These are phyloP conservation scores for Bipolaris sorokiniana DNA, from an alignment of 2,329 filamentous ascomycete species.

Conservation along the genomic window DNA sequence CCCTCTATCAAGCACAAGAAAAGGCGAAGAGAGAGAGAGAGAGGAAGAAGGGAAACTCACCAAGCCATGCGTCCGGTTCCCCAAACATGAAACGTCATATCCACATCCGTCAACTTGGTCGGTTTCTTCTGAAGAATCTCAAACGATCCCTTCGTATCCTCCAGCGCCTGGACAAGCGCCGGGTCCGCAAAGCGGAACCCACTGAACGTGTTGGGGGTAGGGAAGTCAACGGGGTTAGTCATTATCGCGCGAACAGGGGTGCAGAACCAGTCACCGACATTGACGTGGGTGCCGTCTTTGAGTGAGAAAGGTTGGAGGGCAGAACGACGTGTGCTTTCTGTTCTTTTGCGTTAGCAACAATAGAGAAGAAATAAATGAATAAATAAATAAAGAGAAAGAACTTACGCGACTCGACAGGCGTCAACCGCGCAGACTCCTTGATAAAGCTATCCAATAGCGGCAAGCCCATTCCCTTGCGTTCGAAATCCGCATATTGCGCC, in stretches of 20 bases:
- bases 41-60: conserved; percentile 6
- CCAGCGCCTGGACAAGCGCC: conserved; percentile 6
- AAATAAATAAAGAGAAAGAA: background rate
- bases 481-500: conserved; percentile 21
- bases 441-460: conserved; percentile 33
- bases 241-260: conserved; percentile 27
- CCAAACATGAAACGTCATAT: conserved; percentile 25
- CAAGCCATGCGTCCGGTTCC: conserved; percentile 27
- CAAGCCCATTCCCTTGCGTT: conserved; percentile 17
- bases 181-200: conserved; percentile 30
- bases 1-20: background rate
- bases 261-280: conserved; percentile 26
- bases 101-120: conserved; percentile 19
- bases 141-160: conserved; percentile 4
- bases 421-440: conserved; percentile 27
- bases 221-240: conserved; percentile 17
- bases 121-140: conserved; percentile 16
- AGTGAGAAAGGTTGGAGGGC: conserved; percentile 24
- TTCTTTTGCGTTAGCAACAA: background rate
- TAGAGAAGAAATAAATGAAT: background rate
- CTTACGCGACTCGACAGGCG: conserved; percentile 27
- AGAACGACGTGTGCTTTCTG: conserved; percentile 24
- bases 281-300: conserved; percentile 22
- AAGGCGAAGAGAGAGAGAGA: background rate
- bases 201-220: conserved; percentile 21